Evolutionary conservation across 495 filamentous ascomycete genomes (phyloP), one percentile per base, ranked within the genome.

Genomic region (Aspergillus diversus): DNA sequence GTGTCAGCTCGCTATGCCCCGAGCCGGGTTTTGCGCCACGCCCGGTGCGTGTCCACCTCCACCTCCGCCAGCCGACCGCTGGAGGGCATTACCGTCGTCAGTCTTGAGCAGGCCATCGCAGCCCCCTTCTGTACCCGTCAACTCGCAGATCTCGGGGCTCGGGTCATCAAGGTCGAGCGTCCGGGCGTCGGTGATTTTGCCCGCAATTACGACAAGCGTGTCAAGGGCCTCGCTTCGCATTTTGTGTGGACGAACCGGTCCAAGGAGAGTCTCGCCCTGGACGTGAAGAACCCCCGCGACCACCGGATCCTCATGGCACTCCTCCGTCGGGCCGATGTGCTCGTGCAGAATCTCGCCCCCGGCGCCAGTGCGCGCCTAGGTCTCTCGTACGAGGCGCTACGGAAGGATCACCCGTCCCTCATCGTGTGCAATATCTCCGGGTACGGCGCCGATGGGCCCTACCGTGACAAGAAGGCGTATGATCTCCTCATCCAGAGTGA

Each of bases 401-500:
- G 76, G 54, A 64, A 67, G 5, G 65, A 71, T 12, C 71, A 82
- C 42, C 77, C 80, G 1, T 70, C 71, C 15, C 59, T 84, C 32
- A 83, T 84, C 34, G 81, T 83, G 5, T 84, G 82, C 60, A 79
- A 84, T 64, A 83, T 84, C 55, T 80, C 76, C 0, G 82, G 82
- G 2, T 83, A 83, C 62, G 82, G 82, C 0, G 72, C 77, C 33
- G 75, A 79, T 46, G 82, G 81, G 0, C 82, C 80, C 0, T 83
- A 84, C 63, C 71, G 75, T 0, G 71, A 81, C 51, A 84, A 85
- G 72, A 85, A 85, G 62, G 83, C 83, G 7, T 85, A 85, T 63
- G 82, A 84, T 56, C 75, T 84, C 43, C 75, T 85, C 11, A 83
- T 84, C 15, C 83, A 85, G 61, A 77, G 82, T 50, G 82, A 85